Evolutionary conservation across 352 stramenopile species (phyloP).

Genomic region (Globisporangium nodosum): DNA sequence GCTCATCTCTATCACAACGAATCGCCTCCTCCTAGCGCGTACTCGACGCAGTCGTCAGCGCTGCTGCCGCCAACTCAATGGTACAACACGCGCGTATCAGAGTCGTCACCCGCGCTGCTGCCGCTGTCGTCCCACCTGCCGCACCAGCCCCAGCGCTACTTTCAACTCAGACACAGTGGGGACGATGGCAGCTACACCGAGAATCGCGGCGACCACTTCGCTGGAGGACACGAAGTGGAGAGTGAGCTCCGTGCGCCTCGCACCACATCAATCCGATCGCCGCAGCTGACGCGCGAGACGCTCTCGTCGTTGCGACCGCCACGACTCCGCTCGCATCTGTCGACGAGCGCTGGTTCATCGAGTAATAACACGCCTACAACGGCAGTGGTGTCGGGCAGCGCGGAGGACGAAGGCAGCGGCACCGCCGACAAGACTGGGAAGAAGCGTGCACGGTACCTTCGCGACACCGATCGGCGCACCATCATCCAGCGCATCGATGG

Average conservation of each 20-base stretch:
- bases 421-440: not conserved
- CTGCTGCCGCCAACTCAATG: not conserved
- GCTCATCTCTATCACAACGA: not conserved
- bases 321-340: not conserved
- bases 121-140: not conserved
- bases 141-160: not conserved
- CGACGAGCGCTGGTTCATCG: not conserved
- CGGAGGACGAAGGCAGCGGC: not conserved
- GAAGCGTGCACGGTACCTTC: constrained; percentile 50
- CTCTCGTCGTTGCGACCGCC: constrained; percentile 1
- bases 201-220: not conserved
- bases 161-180: not conserved
- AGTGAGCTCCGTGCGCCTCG: too few relatives aligned
- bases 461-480: constrained; percentile 46
- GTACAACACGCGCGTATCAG: not conserved
- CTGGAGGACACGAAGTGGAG: not conserved
- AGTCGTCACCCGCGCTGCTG: not conserved
- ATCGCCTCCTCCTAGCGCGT: not conserved
- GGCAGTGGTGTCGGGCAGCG: not conserved
- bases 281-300: not conserved
- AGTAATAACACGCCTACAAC: not conserved
- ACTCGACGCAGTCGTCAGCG: too few relatives aligned
- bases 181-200: too few relatives aligned
- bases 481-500: constrained; percentile 69
- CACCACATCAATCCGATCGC: not conserved